These are phyloP conservation scores for Arthroderma sp. DNA, from an alignment of 2,329 filamentous ascomycete species.

Conservation along the genomic window DNA sequence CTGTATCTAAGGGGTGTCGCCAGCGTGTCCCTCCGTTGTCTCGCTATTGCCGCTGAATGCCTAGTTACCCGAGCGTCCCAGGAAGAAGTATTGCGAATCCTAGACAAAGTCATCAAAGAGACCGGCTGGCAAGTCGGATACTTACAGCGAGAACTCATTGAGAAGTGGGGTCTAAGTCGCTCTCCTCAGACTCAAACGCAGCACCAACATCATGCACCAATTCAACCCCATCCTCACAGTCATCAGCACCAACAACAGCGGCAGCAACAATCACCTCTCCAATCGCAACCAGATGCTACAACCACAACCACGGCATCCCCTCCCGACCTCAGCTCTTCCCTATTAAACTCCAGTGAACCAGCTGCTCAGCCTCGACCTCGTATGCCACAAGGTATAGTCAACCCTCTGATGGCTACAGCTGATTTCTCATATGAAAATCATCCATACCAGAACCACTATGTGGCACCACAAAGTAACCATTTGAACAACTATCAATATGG, in stretches of 20 bases:
- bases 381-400: conserved; percentile 41
- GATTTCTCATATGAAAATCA: conserved; percentile 68
- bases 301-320: conserved; percentile 3
- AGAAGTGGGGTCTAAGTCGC: conserved; percentile 62
- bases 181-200: conserved; percentile 5
- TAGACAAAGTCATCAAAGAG: conserved; percentile 60
- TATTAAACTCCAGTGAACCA: conserved; percentile 14
- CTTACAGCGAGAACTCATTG: conserved; percentile 58
- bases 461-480: conserved; percentile 48
- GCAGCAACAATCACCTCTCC: conserved; percentile 14
- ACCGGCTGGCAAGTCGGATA: conserved; percentile 67
- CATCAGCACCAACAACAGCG: conserved; percentile 22
- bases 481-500: conserved; percentile 17
- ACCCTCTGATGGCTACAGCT: conserved; percentile 57
- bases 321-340: conserved; percentile 7
- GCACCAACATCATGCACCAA: conserved; percentile 9
- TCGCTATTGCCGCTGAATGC: conserved; percentile 64
- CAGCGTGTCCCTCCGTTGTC: conserved; percentile 63
- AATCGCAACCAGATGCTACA: conserved; percentile 1
- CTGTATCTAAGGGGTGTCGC: conserved; percentile 47
- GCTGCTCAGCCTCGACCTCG: conserved; percentile 20
- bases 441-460: conserved; percentile 70
- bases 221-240: conserved; percentile 19
- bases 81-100: conserved; percentile 64
- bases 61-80: conserved; percentile 59